phyloP scores from a whole-genome alignment of 305 asterid species.

The Fraxinus greggii region DNA sequence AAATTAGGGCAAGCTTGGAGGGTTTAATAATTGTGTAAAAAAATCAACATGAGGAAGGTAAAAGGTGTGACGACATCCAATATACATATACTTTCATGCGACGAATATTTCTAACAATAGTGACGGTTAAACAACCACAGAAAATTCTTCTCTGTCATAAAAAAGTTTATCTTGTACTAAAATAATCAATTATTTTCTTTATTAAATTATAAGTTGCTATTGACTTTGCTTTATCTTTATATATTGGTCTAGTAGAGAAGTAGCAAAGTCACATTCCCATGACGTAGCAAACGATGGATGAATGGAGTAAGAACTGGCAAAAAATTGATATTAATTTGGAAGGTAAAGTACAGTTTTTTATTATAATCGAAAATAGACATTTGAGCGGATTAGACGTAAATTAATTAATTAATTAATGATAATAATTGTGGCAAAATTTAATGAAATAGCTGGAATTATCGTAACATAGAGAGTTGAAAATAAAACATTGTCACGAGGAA shows the following conservation, averaged over 20 bases:
- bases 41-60: not conserved
- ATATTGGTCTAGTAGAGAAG: not conserved
- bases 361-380: not conserved
- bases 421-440: not conserved
- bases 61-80: not conserved
- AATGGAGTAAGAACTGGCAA: not conserved
- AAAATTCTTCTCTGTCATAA: not conserved
- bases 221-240: conserved; percentile 5
- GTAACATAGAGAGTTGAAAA: conserved; percentile 10
- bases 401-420: not conserved
- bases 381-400: conserved; percentile 4
- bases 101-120: not conserved
- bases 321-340: not conserved
- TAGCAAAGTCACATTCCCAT: not conserved
- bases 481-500: conserved; percentile 6
- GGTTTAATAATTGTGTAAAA: not conserved
- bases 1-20: not conserved
- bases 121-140: not conserved
- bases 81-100: not conserved
- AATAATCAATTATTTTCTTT: not conserved
- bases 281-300: not conserved
- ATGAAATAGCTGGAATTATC: not conserved
- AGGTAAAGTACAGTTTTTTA: not conserved
- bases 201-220: not conserved
- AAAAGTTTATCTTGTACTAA: not conserved